Percentiles rank a stretch among this genome's conserved stretches.
Conservation (phyloP, 208 protist species). For the Leishmania aethiopica region DNA sequence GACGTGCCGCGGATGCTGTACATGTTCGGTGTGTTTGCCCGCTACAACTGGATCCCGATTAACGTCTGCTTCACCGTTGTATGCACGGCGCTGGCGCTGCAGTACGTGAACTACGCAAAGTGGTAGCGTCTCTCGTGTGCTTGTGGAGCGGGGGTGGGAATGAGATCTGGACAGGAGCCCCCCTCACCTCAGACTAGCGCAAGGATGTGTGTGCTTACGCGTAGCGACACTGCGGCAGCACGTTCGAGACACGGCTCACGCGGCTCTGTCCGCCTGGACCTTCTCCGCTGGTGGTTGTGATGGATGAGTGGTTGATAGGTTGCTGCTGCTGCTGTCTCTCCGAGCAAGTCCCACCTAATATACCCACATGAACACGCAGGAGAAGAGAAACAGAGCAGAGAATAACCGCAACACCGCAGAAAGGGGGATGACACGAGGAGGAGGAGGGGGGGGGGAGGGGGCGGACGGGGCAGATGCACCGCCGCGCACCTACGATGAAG, state of each 20-base stretch:
- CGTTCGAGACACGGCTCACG: background rate
- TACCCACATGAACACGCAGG: background rate
- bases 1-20: conserved; percentile 87
- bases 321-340: background rate
- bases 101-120: conserved; percentile 30
- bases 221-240: background rate
- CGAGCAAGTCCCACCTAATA: background rate
- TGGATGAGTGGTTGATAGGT: background rate
- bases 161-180: background rate
- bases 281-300: background rate
- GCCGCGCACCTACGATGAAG: background rate
- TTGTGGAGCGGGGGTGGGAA: background rate
- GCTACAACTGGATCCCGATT: conserved; percentile 88
- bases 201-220: background rate
- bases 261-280: background rate
- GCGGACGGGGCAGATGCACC: background rate
- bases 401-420: background rate
- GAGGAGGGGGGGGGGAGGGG: no score
- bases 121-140: conserved; percentile 11
- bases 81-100: conserved; percentile 41
- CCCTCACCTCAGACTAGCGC: background rate
- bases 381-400: background rate
- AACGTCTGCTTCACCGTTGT: conserved; percentile 64
- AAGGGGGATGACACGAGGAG: background rate
- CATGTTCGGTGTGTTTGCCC: conserved; percentile 85